Percentiles rank a stretch among this genome's conserved stretches.
These are phyloP conservation scores for Hemerocallis citrina DNA, from an alignment of 106 monocot genomes.

Conservation along the genomic window DNA sequence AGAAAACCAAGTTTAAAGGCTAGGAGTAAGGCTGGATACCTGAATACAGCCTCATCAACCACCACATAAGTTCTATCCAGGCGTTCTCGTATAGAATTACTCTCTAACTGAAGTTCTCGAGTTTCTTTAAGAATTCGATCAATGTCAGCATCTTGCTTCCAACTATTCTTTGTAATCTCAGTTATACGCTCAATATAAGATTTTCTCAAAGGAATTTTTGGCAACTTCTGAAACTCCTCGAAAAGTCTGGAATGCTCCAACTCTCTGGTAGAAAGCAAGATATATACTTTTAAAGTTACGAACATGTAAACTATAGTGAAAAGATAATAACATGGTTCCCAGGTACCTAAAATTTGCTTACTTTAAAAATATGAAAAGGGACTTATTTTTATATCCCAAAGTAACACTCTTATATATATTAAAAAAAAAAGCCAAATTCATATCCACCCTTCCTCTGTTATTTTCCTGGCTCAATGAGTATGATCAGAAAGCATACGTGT, in stretches of 20 bases:
- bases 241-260: constrained; percentile 22
- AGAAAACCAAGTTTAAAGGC: neutral
- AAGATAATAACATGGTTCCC: neutral
- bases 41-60: constrained; percentile 37
- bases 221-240: constrained; percentile 18
- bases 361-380: neutral
- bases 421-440: neutral
- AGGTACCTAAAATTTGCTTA: neutral
- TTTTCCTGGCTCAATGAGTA: too few relatives aligned
- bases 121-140: constrained; percentile 31
- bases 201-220: constrained; percentile 34
- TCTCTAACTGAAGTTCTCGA: constrained; percentile 33
- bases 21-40: constrained; percentile 20
- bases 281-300: too few relatives aligned
- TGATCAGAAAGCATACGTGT: neutral
- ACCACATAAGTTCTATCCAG: constrained; percentile 36
- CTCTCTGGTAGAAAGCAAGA: constrained; percentile 18
- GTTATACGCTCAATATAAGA: constrained; percentile 37
- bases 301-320: too few relatives aligned
- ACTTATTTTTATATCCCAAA: neutral
- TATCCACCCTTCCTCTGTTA: neutral
- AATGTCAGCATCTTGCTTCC: constrained; percentile 42
- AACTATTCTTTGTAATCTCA: constrained; percentile 37
- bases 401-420: neutral
- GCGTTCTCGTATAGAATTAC: constrained; percentile 37